Base-by-base conservation (phyloP, 192 early-diverging fungal species). In the Podila clonocystis region DNA sequence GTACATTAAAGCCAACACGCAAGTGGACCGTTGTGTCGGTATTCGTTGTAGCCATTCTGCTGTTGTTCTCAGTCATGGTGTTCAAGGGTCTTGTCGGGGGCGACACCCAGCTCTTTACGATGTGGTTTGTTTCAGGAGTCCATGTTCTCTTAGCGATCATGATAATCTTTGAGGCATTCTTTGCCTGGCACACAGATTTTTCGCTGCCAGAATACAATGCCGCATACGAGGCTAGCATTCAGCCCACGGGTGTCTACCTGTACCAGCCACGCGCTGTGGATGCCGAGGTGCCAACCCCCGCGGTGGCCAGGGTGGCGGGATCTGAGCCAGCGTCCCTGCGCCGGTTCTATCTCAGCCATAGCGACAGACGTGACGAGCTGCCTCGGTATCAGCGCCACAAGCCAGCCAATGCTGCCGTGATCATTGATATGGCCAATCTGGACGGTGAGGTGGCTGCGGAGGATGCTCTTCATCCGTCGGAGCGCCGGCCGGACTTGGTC, bases 381-480 rank as follows among this genome's bases (percentile, higher is more conserved):
- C 52, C 52, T 1, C 5, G 20, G 52, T 55, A 55, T 26, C 52
- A 55, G 52, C 52, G 22, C 24, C 24, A 24, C 24, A 55, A 55
- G 24, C 52, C 52, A 55, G n/a, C 52, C 20, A 55, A 55, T 55
- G 52, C 52, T 4, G 52, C 52, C 6, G 52, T 55, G 52, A 55
- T 55, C 52, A 55, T 55, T 55, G 52, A 55, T 9, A 55, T 55
- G 52, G 52, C 52, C 52, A 55, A 55, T 17, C 52, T 22, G n/a
- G 24, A 55, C 4, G 24, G 24, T 22, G 52, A 55, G 1, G 52
- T 55, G n/a, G 52, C 52, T 24, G 52, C 52, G n/a, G n/a, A n/a
- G 9, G 52, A 55, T 55, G 52, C 52, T 6, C 63, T 50, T 15
- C 45, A n/a, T 38, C 34, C 33, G 1, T 38, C 33, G 4, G 62